Conservation (phyloP, 495 filamentous ascomycete species). For the Aspergillus nidulans region DNA sequence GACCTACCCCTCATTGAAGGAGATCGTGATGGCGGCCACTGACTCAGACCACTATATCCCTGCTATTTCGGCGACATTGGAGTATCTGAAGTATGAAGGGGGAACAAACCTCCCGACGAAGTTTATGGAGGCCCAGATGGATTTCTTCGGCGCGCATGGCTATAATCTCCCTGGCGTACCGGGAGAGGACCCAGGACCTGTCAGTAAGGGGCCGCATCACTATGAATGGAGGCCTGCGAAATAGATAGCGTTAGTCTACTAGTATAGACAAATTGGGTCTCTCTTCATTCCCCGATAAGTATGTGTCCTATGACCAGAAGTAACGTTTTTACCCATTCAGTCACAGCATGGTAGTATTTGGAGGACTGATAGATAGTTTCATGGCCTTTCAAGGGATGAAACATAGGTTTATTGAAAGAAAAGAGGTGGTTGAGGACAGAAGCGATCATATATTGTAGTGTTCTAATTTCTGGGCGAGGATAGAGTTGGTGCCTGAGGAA, state of each 20-base stretch:
- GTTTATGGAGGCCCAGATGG: constrained; percentile 73
- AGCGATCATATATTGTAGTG: too few relatives aligned
- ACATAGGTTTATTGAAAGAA: too few relatives aligned
- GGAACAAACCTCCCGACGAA: constrained; percentile 57
- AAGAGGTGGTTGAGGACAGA: too few relatives aligned
- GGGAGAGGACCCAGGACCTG: constrained; percentile 40
- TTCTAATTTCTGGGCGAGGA: too few relatives aligned
- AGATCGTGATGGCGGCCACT: constrained; percentile 52
- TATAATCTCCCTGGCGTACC: constrained; percentile 51
- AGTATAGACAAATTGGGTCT: too few relatives aligned
- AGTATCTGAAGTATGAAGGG: constrained; percentile 64
- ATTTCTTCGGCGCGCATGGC: constrained; percentile 70
- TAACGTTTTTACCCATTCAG: too few relatives aligned
- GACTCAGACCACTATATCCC: constrained; percentile 63
- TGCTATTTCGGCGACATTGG: constrained; percentile 58
- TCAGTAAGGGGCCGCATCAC: constrained; percentile 39
- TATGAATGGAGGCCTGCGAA: constrained; percentile 37
- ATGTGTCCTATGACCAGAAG: too few relatives aligned
- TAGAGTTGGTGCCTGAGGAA: constrained; percentile 3
- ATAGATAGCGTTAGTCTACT: not conserved
- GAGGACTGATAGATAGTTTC: too few relatives aligned
- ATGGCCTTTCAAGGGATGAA: too few relatives aligned
- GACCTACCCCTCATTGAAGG: constrained; percentile 49
- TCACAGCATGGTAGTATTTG: too few relatives aligned
- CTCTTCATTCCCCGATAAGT: too few relatives aligned